Conservation (phyloP, 108 stramenopile genomes). For the Epipyxis sp. region DNA sequence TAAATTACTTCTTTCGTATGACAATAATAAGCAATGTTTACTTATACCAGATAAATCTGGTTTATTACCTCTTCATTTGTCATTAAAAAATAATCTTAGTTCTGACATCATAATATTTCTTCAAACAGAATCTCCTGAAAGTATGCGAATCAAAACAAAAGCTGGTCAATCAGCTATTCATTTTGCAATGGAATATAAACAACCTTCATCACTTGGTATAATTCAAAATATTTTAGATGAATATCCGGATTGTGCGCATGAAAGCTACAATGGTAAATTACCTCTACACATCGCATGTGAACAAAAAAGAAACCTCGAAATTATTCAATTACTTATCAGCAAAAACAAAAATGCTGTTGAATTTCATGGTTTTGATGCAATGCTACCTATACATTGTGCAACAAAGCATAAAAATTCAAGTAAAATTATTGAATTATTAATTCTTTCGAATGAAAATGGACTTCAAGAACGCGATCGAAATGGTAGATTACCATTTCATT, state of each 20-base stretch:
- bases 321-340: neutral
- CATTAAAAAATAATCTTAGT: neutral
- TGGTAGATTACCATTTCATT: neutral
- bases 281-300: slow-evolving; percentile 17
- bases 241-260: neutral
- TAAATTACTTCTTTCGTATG: neutral
- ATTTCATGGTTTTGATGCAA: neutral
- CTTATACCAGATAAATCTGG: neutral
- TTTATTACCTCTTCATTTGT: neutral
- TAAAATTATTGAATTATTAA: neutral
- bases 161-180: neutral
- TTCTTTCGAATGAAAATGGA: neutral
- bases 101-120: neutral
- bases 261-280: neutral
- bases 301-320: neutral
- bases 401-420: neutral
- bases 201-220: neutral
- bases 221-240: neutral
- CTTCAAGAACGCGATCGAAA: neutral
- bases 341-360: neutral
- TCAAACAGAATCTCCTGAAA: neutral
- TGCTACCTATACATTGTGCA: neutral
- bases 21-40: neutral
- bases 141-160: neutral
- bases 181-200: neutral